Conservation (phyloP, 106 monocot genomes). For the Xerophyta viscosa region DNA sequence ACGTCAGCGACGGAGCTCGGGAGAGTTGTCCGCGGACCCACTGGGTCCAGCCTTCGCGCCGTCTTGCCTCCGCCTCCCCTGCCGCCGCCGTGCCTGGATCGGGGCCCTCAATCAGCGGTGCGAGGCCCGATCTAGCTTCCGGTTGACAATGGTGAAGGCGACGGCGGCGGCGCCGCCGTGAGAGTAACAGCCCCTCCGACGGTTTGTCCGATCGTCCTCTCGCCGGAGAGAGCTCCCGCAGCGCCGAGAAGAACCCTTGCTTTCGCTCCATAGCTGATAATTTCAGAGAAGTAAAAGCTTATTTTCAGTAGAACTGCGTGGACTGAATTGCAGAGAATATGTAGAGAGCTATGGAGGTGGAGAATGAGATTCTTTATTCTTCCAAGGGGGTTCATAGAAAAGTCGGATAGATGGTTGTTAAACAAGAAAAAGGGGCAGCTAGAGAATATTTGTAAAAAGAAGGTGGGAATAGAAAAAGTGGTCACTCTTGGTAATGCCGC, state of each 20-base stretch:
- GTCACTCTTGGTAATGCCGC: no score
- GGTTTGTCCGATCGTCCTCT: slow-evolving; percentile 22
- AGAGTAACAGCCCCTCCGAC: slow-evolving; percentile 25
- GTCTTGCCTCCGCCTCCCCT: slow-evolving; percentile 24
- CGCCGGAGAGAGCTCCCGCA: slow-evolving; percentile 28
- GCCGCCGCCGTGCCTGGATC: slow-evolving; percentile 16
- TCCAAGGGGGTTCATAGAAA: neutral
- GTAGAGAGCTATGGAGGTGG: neutral
- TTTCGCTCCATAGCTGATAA: neutral
- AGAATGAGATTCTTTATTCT: slow-evolving; percentile 2
- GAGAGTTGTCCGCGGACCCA: slow-evolving; percentile 40
- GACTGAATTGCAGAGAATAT: no score
- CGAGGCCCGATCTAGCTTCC: slow-evolving; percentile 21
- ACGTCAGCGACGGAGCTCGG: slow-evolving; percentile 24
- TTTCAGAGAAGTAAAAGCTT: no score
- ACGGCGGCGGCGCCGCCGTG: slow-evolving; percentile 6
- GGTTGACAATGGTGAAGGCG: slow-evolving; percentile 13
- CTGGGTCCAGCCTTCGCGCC: slow-evolving; percentile 26
- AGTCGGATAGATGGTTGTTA: neutral
- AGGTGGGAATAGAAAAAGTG: no score
- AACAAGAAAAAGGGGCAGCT: neutral
- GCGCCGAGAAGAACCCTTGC: slow-evolving; percentile 39
- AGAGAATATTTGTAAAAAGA: neutral
- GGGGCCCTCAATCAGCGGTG: slow-evolving; percentile 51
- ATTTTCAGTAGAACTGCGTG: no score